Evolutionary conservation across 2,329 filamentous ascomycete species (phyloP).

Genomic region (Fusarium nematophilum): DNA sequence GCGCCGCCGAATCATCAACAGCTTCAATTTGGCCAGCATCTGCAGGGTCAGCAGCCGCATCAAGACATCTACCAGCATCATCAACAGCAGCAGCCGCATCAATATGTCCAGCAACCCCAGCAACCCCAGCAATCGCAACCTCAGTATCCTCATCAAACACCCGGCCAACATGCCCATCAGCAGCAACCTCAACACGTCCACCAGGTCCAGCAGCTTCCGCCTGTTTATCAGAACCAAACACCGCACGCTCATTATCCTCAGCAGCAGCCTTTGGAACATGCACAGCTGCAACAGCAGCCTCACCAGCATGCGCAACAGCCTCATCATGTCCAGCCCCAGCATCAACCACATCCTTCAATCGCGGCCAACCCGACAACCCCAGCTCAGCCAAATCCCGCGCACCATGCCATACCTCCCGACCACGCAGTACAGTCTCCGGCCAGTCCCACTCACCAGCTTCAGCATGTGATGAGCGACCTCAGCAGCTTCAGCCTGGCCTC

Average conservation of each 20-base stretch:
- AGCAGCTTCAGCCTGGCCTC: constrained; percentile 10
- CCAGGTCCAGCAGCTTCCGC: not conserved
- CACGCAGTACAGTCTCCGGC: constrained; percentile 6
- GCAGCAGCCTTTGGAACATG: not conserved
- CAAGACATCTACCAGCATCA: constrained; percentile 23
- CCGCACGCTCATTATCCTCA: constrained; percentile 4
- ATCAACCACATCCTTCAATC: not conserved
- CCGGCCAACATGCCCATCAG: not conserved
- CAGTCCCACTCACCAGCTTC: constrained; percentile 4
- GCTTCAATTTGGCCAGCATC: constrained; percentile 14
- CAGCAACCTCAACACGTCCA: not conserved
- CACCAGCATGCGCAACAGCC: not conserved
- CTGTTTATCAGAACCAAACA: not conserved
- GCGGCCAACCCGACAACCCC: constrained; percentile 1
- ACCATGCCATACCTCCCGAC: constrained; percentile 4
- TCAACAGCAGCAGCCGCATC: constrained; percentile 8
- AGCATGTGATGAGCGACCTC: constrained; percentile 10
- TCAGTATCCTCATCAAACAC: not conserved
- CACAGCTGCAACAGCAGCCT: not conserved
- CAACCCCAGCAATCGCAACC: not conserved
- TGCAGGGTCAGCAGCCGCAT: constrained; percentile 11
- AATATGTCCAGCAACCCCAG: constrained; percentile 1
- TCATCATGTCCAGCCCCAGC: constrained; percentile 17
- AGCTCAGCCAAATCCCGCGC: constrained; percentile 5
- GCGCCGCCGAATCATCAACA: not conserved